Base-by-base conservation (phyloP, 1,284 basidiomycete genomes). In the Moesziomyces parantarcticus region DNA sequence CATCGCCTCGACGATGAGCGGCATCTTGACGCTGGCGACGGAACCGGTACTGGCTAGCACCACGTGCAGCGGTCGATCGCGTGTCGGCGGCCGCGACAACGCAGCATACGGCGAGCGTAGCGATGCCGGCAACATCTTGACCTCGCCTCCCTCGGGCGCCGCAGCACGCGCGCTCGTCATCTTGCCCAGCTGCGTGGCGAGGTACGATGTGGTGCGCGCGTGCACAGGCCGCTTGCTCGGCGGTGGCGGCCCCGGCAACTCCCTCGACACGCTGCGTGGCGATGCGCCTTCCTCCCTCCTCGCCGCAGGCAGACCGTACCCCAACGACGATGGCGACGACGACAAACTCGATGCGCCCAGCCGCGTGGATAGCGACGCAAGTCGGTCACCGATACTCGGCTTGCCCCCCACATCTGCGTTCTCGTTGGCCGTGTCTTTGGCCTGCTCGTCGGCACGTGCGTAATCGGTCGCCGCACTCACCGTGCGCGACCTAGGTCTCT, bases 21-120 rank as follows among this genome's bases (percentile, higher is more conserved):
- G 94, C 1, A 91, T 89, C 82, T 98, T 98, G 79, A 99, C 89
- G 53, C 92, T 93, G 0, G 96, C 96, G 1, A 99, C 96, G 76
- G 93, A 96, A 13, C 96, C 95, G 0, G 93, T 93, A 0, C 91
- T 90, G 51, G 96, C 90, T 42, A 99, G 86, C 7, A 98, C 86
- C 40, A 97, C 88, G 81, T 97, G 86, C 45, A 74, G 55, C 11
- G 77, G 80, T 43, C 76, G 61, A 5, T 52, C 50, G 1, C 34
- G 5, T 0, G 60, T 69, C 0, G 81, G 81, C 5, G 81, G 81
- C 9, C 21, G 20, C 0, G 59, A 23, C 0, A 83, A 56, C 1
- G 72, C 46, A 1, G 75, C 46, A 41, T 79, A 80, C 3, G 75
- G 71, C 11, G 80, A 81, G 21, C 43, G 68, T 11, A 83, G 67